Conservation (phyloP, 331 rosid genomes). For the Pyrus hybrid region DNA sequence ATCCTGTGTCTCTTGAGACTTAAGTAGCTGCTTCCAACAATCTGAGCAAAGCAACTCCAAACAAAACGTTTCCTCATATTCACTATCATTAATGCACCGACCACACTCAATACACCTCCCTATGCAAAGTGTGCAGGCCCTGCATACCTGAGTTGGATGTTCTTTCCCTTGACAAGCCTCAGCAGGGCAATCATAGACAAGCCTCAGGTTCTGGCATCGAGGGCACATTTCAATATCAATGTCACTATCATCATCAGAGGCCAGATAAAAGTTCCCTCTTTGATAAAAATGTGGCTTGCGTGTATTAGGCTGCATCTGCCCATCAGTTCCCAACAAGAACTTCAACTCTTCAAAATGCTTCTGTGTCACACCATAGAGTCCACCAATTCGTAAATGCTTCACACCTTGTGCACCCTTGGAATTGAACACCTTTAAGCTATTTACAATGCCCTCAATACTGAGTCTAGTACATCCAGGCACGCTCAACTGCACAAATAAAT, state of each 20-base stretch:
- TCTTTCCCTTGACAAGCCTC: conserved; percentile 55
- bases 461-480: conserved; percentile 92
- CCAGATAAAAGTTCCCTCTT: conserved; percentile 54
- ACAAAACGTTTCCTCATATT: conserved; percentile 79
- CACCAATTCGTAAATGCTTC: conserved; percentile 80
- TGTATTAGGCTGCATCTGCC: conserved; percentile 38
- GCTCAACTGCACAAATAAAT: conserved; percentile 49
- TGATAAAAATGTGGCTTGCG: conserved; percentile 60
- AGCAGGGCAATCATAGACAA: conserved; percentile 73
- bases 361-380: conserved; percentile 66
- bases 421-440: conserved; percentile 51
- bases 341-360: conserved; percentile 75
- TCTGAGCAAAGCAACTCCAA: conserved; percentile 63
- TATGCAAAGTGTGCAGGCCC: conserved; percentile 79
- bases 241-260: conserved; percentile 57
- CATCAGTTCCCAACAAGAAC: conserved; percentile 49
- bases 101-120: conserved; percentile 71
- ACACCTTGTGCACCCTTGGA: conserved; percentile 44
- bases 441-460: conserved; percentile 69
- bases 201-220: conserved; percentile 70
- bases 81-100: conserved; percentile 57
- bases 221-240: conserved; percentile 82
- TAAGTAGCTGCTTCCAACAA: conserved; percentile 40
- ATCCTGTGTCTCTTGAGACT: conserved; percentile 23
- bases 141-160: conserved; percentile 41